phyloP scores from a whole-genome alignment of 2,329 filamentous ascomycete species.

The Trichoderma sp. region DNA sequence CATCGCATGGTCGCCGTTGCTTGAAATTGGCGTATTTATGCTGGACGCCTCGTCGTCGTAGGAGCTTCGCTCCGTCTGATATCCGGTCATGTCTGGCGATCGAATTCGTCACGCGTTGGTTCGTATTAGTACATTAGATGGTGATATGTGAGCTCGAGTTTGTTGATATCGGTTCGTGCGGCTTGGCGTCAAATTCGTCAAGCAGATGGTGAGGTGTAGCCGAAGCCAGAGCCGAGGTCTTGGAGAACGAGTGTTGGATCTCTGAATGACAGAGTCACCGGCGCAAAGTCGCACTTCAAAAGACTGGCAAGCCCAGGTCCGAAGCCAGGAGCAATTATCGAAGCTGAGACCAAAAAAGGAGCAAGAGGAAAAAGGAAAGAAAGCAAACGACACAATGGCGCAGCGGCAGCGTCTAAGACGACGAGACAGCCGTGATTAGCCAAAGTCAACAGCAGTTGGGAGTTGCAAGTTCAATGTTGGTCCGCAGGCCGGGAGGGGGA shows the following conservation, averaged over 20 bases:
- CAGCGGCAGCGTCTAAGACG: conserved; percentile 17
- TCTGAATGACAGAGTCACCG: not conserved
- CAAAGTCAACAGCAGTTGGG: conserved; percentile 14
- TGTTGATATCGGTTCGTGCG: not conserved
- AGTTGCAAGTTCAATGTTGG: not conserved
- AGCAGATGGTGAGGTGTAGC: not conserved
- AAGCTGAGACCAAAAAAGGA: not conserved
- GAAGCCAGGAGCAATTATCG: not conserved
- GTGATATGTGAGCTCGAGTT: not conserved
- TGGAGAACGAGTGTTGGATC: conserved; percentile 7
- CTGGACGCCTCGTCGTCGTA: conserved; percentile 40
- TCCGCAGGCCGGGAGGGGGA: not conserved
- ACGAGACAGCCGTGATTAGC: conserved; percentile 18
- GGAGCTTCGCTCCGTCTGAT: conserved; percentile 37
- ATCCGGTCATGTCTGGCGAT: conserved; percentile 42
- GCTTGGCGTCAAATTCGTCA: not conserved
- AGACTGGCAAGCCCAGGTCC: not conserved
- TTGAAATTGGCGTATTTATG: conserved; percentile 37
- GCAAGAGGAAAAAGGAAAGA: not conserved
- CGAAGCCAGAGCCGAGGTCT: not conserved
- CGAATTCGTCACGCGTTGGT: conserved; percentile 25
- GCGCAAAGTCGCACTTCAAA: not conserved
- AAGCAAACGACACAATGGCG: not conserved
- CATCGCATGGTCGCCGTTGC: conserved; percentile 54
- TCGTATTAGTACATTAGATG: conserved; percentile 28